These are phyloP conservation scores for Saksenaea vasiformis DNA, from an alignment of 371 early-diverging fungal genomes.

Conservation along the genomic window DNA sequence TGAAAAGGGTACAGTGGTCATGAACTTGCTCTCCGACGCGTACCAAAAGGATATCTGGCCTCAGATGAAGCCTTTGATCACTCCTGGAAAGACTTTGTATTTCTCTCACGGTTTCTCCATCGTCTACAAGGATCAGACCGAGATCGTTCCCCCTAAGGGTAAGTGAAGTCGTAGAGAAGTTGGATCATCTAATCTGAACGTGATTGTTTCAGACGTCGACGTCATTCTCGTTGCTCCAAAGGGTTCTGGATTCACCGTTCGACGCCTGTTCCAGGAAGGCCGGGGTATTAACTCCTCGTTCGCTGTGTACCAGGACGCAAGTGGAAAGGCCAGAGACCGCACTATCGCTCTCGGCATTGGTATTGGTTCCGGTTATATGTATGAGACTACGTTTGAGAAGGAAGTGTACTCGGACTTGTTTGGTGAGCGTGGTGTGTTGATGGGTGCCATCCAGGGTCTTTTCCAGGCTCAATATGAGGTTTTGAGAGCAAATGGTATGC, in stretches of 20 bases:
- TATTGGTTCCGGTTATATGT: slow-evolving; percentile 96
- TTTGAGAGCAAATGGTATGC: slow-evolving; percentile 79
- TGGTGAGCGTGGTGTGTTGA: slow-evolving; percentile 97
- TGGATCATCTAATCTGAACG: background rate
- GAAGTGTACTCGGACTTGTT: slow-evolving; percentile 97
- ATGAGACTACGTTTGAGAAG: slow-evolving; percentile 96
- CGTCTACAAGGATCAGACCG: slow-evolving; percentile 91
- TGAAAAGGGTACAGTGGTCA: slow-evolving; percentile 88
- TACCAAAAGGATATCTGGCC: slow-evolving; percentile 94
- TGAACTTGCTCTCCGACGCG: slow-evolving; percentile 97
- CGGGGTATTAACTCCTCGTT: slow-evolving; percentile 98
- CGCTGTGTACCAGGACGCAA: slow-evolving; percentile 93
- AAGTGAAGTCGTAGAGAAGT: slow-evolving; percentile 2
- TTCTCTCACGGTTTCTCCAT: slow-evolving; percentile 98
- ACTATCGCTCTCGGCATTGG: slow-evolving; percentile 93
- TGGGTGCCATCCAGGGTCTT: slow-evolving; percentile 97
- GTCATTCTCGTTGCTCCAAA: slow-evolving; percentile 97
- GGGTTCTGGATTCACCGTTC: slow-evolving; percentile 94
- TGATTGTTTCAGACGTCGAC: slow-evolving; percentile 73
- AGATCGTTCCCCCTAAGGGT: slow-evolving; percentile 84
- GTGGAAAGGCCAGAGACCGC: slow-evolving; percentile 91
- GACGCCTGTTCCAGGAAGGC: slow-evolving; percentile 94
- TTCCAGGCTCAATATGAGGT: slow-evolving; percentile 98
- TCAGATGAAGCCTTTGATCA: slow-evolving; percentile 84
- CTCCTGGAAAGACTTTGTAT: slow-evolving; percentile 97